Conservation (phyloP, 306 rosid species). For the Gynostemma pentaphyllum region DNA sequence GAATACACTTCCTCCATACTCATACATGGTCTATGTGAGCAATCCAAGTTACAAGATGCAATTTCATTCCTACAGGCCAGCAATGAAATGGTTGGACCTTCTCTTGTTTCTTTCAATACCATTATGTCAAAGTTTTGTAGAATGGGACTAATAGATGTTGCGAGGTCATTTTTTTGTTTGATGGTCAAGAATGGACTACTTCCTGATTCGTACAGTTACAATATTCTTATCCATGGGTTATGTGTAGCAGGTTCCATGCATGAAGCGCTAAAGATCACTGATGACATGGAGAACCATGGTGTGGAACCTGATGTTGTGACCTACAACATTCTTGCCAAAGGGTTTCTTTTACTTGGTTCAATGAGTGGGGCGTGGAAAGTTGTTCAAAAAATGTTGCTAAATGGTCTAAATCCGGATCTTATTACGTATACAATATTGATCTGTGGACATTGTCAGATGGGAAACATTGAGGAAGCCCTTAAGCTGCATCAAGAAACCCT, state of each 20-base stretch:
- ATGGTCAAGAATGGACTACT: conserved; percentile 37
- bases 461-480: conserved; percentile 34
- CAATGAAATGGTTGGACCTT: conserved; percentile 16
- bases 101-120: conserved; percentile 38
- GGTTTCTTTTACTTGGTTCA: conserved; percentile 37
- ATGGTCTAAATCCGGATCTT: conserved; percentile 31
- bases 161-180: conserved; percentile 31
- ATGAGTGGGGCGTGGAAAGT: conserved; percentile 30
- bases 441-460: conserved; percentile 35
- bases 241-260: conserved; percentile 47
- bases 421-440: conserved; percentile 34
- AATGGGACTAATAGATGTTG: conserved; percentile 34
- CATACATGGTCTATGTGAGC: conserved; percentile 35
- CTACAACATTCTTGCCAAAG: conserved; percentile 37
- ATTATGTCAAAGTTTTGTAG: conserved; percentile 31
- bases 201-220: conserved; percentile 47
- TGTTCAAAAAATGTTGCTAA: conserved; percentile 29
- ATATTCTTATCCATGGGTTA: conserved; percentile 47
- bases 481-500: conserved; percentile 29
- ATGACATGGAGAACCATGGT: conserved; percentile 45
- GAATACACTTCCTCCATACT: conserved; percentile 36
- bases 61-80: conserved; percentile 23
- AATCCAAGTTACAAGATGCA: conserved; percentile 31
- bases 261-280: conserved; percentile 31
- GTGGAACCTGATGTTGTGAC: conserved; percentile 29